Evolutionary conservation across 768 basidiomycete genomes (phyloP).

Genomic region (Phanerochaete carnosa): DNA sequence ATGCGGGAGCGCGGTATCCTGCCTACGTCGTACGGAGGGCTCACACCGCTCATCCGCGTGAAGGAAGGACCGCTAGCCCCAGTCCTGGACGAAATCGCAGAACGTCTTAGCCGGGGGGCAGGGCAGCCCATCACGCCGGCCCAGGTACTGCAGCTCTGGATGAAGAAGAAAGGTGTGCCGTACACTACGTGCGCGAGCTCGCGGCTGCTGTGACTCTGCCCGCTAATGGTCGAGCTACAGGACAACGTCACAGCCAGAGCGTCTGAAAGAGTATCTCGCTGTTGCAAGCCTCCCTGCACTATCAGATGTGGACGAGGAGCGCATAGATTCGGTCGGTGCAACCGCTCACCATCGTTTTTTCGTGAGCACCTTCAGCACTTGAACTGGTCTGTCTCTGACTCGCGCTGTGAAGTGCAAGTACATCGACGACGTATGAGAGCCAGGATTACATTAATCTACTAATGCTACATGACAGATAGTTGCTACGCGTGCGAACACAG

Average conservation of each 20-base stretch:
- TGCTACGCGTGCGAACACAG: too few relatives aligned
- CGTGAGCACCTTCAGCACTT: constrained; percentile 8
- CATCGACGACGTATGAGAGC: constrained; percentile 1
- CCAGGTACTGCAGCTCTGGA: constrained; percentile 31
- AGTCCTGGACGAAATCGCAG: constrained; percentile 31
- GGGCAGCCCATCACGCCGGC: constrained; percentile 24
- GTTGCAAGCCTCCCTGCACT: constrained; percentile 37
- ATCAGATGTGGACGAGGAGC: constrained; percentile 24
- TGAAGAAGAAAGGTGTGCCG: constrained; percentile 27
- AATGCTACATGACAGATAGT: too few relatives aligned
- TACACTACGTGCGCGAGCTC: constrained; percentile 26
- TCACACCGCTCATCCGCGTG: constrained; percentile 35
- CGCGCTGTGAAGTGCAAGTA: not conserved
- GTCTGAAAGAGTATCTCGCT: constrained; percentile 46
- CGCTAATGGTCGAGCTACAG: constrained; percentile 15
- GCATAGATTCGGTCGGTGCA: constrained; percentile 26
- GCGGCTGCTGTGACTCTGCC: not conserved
- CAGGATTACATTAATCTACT: too few relatives aligned
- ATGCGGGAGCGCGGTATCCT: constrained; percentile 35
- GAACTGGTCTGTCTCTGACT: not conserved
- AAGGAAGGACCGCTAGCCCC: constrained; percentile 38
- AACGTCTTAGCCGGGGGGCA: constrained; percentile 17
- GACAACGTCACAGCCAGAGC: constrained; percentile 38
- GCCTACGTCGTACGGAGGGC: constrained; percentile 37
- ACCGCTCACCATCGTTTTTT: constrained; percentile 28